A percentile compares a stretch with the other conserved stretches of the same genome.
Conservation (phyloP, 176 grass and related monocot genomes). For the Rhynchospora pubera region DNA sequence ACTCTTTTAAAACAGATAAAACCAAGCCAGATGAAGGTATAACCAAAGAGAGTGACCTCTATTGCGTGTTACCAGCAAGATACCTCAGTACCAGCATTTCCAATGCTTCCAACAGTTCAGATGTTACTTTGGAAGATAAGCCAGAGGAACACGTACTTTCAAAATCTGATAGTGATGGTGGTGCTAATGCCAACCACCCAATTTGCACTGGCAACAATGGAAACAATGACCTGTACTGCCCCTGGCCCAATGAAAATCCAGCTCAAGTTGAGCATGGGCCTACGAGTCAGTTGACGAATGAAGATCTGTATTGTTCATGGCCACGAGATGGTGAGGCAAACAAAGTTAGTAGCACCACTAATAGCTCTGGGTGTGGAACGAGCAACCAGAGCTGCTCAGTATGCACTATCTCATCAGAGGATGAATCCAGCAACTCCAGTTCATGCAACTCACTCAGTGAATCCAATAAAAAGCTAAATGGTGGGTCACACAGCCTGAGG, state of each 20-base stretch:
- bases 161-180: background rate
- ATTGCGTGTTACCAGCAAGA: constrained; percentile 48
- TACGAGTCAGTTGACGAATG: background rate
- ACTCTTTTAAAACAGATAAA: constrained; percentile 2
- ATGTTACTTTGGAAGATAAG: background rate
- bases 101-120: background rate
- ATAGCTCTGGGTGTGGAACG: background rate
- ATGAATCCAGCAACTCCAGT: constrained; percentile 14
- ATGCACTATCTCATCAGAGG: constrained; percentile 3
- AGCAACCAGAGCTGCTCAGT: constrained; percentile 5
- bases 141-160: background rate
- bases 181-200: background rate
- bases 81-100: constrained; percentile 18
- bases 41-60: constrained; percentile 38
- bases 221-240: constrained; percentile 6
- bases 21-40: background rate
- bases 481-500: constrained; percentile 15
- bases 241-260: background rate
- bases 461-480: constrained; percentile 8
- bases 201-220: background rate
- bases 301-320: constrained; percentile 9
- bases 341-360: background rate
- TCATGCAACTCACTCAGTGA: constrained; percentile 30
- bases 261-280: background rate
- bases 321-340: background rate